Evolutionary conservation across 1,139 yeast genomes (phyloP).

Genomic region (Keqinozyma sinolaborantium): DNA sequence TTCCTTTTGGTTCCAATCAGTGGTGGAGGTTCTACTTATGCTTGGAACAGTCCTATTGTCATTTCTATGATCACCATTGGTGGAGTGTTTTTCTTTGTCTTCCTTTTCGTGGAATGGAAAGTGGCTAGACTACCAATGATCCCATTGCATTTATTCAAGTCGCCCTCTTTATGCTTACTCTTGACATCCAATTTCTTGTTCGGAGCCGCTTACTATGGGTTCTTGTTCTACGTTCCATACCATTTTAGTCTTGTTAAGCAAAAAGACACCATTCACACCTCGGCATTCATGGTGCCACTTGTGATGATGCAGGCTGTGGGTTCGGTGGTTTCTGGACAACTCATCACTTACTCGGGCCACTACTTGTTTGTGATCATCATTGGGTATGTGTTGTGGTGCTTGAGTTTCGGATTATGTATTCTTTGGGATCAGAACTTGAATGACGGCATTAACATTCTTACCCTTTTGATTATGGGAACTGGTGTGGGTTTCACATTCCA

Average conservation of each 20-base stretch:
- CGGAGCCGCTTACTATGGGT: constrained; percentile 43
- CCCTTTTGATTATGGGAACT: constrained; percentile 35
- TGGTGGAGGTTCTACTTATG: constrained; percentile 50
- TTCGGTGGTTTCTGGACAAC: constrained; percentile 34
- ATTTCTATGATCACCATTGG: constrained; percentile 45
- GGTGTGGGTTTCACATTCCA: constrained; percentile 48
- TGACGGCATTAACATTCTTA: constrained; percentile 26
- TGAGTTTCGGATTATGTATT: constrained; percentile 31
- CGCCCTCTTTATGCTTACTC: constrained; percentile 29
- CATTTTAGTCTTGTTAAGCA: constrained; percentile 46
- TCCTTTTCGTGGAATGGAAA: constrained; percentile 42
- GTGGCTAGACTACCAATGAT: constrained; percentile 47
- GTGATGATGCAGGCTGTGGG: constrained; percentile 31
- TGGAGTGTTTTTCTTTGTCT: constrained; percentile 29
- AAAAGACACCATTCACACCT: constrained; percentile 25
- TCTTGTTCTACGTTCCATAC: constrained; percentile 40
- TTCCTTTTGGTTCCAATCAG: constrained; percentile 46
- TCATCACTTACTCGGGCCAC: constrained; percentile 33
- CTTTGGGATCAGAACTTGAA: constrained; percentile 23
- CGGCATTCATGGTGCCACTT: constrained; percentile 35
- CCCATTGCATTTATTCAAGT: constrained; percentile 39
- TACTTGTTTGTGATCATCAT: constrained; percentile 33
- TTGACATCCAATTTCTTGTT: constrained; percentile 39
- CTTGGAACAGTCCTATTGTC: constrained; percentile 45
- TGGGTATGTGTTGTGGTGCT: constrained; percentile 39